These are phyloP conservation scores for Pseudogymnoascus sp. DNA, from an alignment of 2,329 filamentous ascomycete genomes.

Conservation along the genomic window DNA sequence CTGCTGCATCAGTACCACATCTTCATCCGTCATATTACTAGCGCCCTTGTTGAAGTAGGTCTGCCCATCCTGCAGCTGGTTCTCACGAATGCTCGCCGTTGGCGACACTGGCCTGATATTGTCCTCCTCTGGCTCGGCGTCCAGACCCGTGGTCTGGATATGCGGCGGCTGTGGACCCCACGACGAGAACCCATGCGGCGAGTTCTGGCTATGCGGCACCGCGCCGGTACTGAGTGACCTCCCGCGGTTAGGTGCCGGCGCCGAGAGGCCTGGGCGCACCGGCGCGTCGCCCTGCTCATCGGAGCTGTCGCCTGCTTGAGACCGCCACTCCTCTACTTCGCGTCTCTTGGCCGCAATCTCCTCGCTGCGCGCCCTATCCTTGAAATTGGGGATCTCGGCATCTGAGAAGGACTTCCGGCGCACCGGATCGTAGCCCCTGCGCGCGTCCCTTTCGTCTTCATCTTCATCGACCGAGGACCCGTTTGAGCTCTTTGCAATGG, in stretches of 20 bases:
- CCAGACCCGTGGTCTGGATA: neutral
- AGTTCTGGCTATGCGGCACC: neutral
- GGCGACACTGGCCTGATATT: conserved; percentile 23
- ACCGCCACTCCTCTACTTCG: conserved; percentile 29
- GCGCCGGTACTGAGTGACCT: conserved; percentile 31
- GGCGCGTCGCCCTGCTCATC: conserved; percentile 18
- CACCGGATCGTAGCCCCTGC: conserved; percentile 24
- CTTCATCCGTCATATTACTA: conserved; percentile 17
- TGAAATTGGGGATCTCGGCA: conserved; percentile 23
- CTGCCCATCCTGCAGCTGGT: conserved; percentile 24
- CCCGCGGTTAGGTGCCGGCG: conserved; percentile 18
- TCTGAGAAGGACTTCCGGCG: conserved; percentile 18
- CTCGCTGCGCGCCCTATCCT: conserved; percentile 25
- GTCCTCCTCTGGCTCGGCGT: conserved; percentile 13
- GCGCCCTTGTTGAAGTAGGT: conserved; percentile 23
- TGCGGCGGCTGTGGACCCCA: neutral
- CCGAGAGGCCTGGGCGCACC: conserved; percentile 10
- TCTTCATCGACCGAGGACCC: neutral
- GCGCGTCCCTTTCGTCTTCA: conserved; percentile 19
- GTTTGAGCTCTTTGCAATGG: neutral
- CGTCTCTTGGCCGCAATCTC: conserved; percentile 24
- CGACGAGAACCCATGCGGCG: neutral
- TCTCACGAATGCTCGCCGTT: conserved; percentile 25
- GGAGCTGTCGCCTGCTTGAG: conserved; percentile 18
- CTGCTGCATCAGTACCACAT: conserved; percentile 23